Evolutionary conservation across 2,329 filamentous ascomycete species (phyloP).

Genomic region (Stachybotrys elegans): DNA sequence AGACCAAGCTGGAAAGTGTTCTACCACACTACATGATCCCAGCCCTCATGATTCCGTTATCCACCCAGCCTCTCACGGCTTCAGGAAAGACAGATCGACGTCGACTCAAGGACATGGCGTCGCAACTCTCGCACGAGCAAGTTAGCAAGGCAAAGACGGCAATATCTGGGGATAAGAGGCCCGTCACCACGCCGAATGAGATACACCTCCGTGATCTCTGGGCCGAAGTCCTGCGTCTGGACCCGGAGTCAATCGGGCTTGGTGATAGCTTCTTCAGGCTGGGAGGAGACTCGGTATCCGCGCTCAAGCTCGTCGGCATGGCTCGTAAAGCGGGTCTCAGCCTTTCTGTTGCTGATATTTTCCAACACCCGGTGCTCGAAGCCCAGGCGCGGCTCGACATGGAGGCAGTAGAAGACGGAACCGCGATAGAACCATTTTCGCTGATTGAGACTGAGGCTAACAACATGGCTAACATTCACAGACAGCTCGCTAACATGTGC

Average conservation of each 20-base stretch:
- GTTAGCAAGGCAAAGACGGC: background rate
- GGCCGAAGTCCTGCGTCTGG: slow-evolving; percentile 7
- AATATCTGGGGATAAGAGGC: background rate
- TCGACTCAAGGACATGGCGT: slow-evolving; percentile 3
- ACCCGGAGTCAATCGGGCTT: background rate
- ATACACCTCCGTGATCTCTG: slow-evolving; percentile 5
- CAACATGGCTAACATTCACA: slow-evolving; percentile 1
- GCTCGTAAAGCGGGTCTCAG: background rate
- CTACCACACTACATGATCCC: slow-evolving; percentile 32
- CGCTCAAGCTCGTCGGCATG: background rate
- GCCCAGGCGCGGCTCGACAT: background rate
- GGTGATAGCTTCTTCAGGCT: slow-evolving; percentile 20
- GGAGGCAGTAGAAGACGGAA: slow-evolving; percentile 12
- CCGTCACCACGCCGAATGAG: background rate
- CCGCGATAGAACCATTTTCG: background rate
- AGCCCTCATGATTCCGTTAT: slow-evolving; percentile 19
- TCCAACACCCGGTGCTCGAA: background rate
- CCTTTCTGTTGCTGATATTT: background rate
- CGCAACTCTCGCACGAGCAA: background rate
- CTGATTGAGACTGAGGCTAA: slow-evolving; percentile 10
- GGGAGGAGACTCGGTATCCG: slow-evolving; percentile 20
- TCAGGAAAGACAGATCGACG: slow-evolving; percentile 12
- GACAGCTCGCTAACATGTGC: slow-evolving; percentile 3
- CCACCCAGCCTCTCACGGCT: slow-evolving; percentile 8
- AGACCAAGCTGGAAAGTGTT: slow-evolving; percentile 24